Evolutionary conservation across 805 yeast species (phyloP).

Genomic region (Candida methanosorbosa): DNA sequence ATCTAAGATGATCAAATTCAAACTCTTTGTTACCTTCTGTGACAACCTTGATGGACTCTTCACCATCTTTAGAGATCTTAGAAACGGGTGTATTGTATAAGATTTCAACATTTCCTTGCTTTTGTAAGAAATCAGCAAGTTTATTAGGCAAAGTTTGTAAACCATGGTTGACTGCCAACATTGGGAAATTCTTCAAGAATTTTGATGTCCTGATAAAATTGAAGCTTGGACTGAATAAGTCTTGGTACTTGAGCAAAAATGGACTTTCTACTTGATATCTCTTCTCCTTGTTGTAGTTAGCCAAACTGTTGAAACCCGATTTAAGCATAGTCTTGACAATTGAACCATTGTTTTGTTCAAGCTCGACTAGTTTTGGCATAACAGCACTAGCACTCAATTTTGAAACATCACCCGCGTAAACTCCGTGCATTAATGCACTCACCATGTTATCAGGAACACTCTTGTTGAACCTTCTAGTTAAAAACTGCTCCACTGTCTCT

Average conservation of each 20-base stretch:
- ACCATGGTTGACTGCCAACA: constrained; percentile 49
- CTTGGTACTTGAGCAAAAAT: constrained; percentile 30
- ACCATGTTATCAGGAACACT: constrained; percentile 45
- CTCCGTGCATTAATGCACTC: constrained; percentile 82
- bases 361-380: constrained; percentile 42
- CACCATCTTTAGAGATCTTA: constrained; percentile 6
- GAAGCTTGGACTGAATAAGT: constrained; percentile 29
- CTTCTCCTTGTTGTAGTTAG: constrained; percentile 2
- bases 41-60: not conserved
- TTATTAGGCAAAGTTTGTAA: constrained; percentile 42
- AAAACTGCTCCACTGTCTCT: constrained; percentile 63
- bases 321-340: constrained; percentile 36
- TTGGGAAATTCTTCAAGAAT: constrained; percentile 45
- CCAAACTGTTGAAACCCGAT: constrained; percentile 20
- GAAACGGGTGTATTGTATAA: constrained; percentile 20
- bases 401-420: constrained; percentile 78
- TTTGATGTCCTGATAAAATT: constrained; percentile 28
- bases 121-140: constrained; percentile 28
- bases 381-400: constrained; percentile 59
- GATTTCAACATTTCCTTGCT: constrained; percentile 33
- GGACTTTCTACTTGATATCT: not conserved
- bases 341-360: constrained; percentile 57
- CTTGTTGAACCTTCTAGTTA: constrained; percentile 62
- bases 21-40: not conserved
- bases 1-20: constrained; percentile 46